A percentile compares a stretch with the other conserved stretches of the same genome.
These are phyloP conservation scores for Ministeria vibrans DNA, from an alignment of 78 protist genomes.

Conservation along the genomic window DNA sequence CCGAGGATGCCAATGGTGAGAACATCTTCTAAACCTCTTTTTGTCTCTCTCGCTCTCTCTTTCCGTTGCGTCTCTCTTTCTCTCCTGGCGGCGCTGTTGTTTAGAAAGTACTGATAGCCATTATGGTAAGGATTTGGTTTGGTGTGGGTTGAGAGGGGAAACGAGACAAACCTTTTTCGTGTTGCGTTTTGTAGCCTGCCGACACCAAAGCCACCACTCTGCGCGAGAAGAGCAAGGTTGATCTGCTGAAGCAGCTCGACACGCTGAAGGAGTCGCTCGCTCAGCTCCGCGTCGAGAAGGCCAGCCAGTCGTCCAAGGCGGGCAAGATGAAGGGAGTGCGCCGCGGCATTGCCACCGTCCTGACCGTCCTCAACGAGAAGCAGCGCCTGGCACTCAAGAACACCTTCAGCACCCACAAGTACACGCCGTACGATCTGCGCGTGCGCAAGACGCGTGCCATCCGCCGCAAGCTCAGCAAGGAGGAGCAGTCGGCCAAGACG, in stretches of 20 bases:
- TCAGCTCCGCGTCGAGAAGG: slow-evolving; percentile 69
- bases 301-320: slow-evolving; percentile 56
- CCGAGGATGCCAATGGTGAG: too few relatives aligned
- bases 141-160: too few relatives aligned
- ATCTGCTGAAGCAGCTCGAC: slow-evolving; percentile 55
- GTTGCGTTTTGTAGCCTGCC: too few relatives aligned
- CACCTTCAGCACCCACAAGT: slow-evolving; percentile 34
- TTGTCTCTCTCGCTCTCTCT: too few relatives aligned
- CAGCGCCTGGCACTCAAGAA: slow-evolving; percentile 21
- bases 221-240: slow-evolving; percentile 47
- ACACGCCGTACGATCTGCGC: slow-evolving; percentile 64
- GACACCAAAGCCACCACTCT: too few relatives aligned
- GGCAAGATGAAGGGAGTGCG: slow-evolving; percentile 47
- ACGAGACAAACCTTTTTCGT: too few relatives aligned
- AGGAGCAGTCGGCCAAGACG: slow-evolving; percentile 28
- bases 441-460: slow-evolving; percentile 72
- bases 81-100: too few relatives aligned
- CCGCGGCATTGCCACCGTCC: slow-evolving; percentile 63
- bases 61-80: too few relatives aligned
- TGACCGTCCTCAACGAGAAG: slow-evolving; percentile 74
- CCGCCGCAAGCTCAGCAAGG: slow-evolving; percentile 48
- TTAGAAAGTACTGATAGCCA: too few relatives aligned
- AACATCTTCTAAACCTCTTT: too few relatives aligned
- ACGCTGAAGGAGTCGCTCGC: slow-evolving; percentile 68
- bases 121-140: too few relatives aligned